These are phyloP conservation scores for Aureobasidium melanogenum DNA, from an alignment of 2,329 filamentous ascomycete genomes.

Conservation along the genomic window DNA sequence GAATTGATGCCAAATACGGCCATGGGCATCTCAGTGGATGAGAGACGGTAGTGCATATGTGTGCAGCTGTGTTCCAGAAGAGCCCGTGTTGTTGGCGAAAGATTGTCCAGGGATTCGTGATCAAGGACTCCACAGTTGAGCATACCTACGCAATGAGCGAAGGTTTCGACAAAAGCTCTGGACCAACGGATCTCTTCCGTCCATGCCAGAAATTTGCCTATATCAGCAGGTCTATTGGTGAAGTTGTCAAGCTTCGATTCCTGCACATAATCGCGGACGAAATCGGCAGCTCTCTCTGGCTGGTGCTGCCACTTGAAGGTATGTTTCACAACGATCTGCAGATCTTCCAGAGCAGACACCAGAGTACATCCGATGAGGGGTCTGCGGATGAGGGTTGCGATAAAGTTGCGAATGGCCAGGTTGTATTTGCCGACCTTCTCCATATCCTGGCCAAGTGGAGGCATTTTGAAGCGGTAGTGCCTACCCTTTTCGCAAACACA, in stretches of 20 bases:
- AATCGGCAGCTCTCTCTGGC: slow-evolving; percentile 29
- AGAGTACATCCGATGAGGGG: slow-evolving; percentile 58
- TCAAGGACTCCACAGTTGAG: slow-evolving; percentile 19
- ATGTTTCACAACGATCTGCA: slow-evolving; percentile 51
- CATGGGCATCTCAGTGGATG: slow-evolving; percentile 51
- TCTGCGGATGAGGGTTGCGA: slow-evolving; percentile 55
- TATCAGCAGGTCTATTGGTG: slow-evolving; percentile 50
- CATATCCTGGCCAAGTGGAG: neutral
- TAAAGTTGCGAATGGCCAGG: slow-evolving; percentile 60
- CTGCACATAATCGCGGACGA: slow-evolving; percentile 5
- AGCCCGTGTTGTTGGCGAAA: slow-evolving; percentile 25
- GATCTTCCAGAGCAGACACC: slow-evolving; percentile 53
- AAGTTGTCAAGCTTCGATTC: slow-evolving; percentile 51
- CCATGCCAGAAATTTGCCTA: slow-evolving; percentile 56
- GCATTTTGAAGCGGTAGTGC: neutral
- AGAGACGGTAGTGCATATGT: slow-evolving; percentile 52
- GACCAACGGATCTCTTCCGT: slow-evolving; percentile 56
- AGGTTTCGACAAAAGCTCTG: slow-evolving; percentile 59
- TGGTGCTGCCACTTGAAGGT: slow-evolving; percentile 34
- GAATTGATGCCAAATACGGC: slow-evolving; percentile 51
- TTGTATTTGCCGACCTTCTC: slow-evolving; percentile 21
- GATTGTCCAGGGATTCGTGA: neutral
- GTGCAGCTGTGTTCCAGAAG: slow-evolving; percentile 50
- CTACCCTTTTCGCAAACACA: neutral
- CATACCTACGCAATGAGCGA: slow-evolving; percentile 59